phyloP scores from a whole-genome alignment of 495 filamentous ascomycete genomes.

The Pseudomonodictys pantanalensis region DNA sequence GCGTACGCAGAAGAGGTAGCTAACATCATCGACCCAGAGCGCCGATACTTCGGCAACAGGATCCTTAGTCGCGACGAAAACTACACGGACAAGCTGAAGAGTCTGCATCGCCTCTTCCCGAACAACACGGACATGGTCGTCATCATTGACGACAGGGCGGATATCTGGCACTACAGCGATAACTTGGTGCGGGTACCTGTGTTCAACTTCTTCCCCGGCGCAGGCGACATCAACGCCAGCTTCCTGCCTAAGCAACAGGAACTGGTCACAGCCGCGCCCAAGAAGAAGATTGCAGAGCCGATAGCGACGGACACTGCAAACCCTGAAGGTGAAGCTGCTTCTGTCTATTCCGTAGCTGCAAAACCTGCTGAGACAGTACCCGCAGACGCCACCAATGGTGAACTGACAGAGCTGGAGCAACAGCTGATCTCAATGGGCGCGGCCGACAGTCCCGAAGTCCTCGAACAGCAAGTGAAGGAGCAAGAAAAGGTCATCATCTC shows the following conservation, averaged over 20 bases:
- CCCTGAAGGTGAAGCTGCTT: conserved; percentile 3
- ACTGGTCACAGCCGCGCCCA: conserved; percentile 6
- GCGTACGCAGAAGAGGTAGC: conserved; percentile 91
- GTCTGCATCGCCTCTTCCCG: conserved; percentile 85
- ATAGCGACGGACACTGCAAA: neutral
- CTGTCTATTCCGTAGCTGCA: conserved; percentile 14
- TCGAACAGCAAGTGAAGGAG: conserved; percentile 72
- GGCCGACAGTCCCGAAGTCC: conserved; percentile 64
- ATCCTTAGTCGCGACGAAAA: conserved; percentile 97
- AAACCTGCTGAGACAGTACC: too few species aligned
- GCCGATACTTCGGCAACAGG: conserved; percentile 86
- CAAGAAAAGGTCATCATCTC: conserved; percentile 83
- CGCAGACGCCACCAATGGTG: conserved; percentile 38
- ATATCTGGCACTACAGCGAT: conserved; percentile 94
- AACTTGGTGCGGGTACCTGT: conserved; percentile 93
- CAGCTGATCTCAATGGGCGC: conserved; percentile 75
- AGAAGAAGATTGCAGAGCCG: neutral
- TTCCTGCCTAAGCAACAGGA: conserved; percentile 76
- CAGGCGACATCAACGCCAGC: conserved; percentile 98
- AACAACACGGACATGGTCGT: conserved; percentile 99
- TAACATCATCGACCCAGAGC: conserved; percentile 85
- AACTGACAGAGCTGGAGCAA: conserved; percentile 60
- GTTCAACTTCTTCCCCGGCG: conserved; percentile 97
- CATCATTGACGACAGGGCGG: conserved; percentile 95
- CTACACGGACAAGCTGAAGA: conserved; percentile 86